Conservation (phyloP, 148 eudicot genomes). For the Mesembryanthemum crystallinum region DNA sequence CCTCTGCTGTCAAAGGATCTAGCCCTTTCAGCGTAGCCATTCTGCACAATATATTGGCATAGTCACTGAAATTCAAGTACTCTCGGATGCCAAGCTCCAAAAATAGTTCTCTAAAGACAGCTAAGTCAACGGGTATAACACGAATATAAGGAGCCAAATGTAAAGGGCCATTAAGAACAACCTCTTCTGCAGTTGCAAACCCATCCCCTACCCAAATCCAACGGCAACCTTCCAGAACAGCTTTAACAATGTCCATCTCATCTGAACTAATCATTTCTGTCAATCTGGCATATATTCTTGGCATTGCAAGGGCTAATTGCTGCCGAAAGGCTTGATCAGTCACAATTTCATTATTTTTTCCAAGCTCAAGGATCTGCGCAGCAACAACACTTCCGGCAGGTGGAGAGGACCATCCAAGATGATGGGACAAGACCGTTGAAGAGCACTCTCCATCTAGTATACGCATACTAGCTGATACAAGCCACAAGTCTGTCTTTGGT, state of each 20-base stretch:
- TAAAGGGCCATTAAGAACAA: constrained; percentile 90
- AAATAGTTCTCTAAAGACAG: constrained; percentile 84
- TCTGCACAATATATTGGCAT: constrained; percentile 67
- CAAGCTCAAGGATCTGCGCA: constrained; percentile 99
- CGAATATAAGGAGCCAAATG: constrained; percentile 98
- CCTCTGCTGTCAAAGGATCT: constrained; percentile 64
- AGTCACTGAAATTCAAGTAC: constrained; percentile 65
- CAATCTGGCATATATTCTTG: constrained; percentile 79
- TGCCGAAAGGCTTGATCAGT: constrained; percentile 74
- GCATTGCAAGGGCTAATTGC: constrained; percentile 92
- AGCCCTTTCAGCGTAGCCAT: constrained; percentile 72
- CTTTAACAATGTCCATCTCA: constrained; percentile 94
- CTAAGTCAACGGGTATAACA: constrained; percentile 92
- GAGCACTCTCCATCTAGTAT: constrained; percentile 95
- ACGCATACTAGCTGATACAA: constrained; percentile 95
- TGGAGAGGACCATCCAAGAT: constrained; percentile 94
- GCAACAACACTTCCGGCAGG: constrained; percentile 94
- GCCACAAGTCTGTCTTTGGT: constrained; percentile 78
- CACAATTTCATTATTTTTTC: constrained; percentile 87
- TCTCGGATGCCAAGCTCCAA: constrained; percentile 87
- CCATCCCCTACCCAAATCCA: constrained; percentile 99
- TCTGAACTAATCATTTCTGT: constrained; percentile 67
- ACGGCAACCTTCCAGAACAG: constrained; percentile 87
- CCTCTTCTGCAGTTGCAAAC: constrained; percentile 87
- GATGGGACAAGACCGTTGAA: constrained; percentile 72